A percentile compares a stretch with the other conserved stretches of the same genome.
phyloP scores from a whole-genome alignment of 495 filamentous ascomycete genomes.

The Barbatosphaeria neglecta region DNA sequence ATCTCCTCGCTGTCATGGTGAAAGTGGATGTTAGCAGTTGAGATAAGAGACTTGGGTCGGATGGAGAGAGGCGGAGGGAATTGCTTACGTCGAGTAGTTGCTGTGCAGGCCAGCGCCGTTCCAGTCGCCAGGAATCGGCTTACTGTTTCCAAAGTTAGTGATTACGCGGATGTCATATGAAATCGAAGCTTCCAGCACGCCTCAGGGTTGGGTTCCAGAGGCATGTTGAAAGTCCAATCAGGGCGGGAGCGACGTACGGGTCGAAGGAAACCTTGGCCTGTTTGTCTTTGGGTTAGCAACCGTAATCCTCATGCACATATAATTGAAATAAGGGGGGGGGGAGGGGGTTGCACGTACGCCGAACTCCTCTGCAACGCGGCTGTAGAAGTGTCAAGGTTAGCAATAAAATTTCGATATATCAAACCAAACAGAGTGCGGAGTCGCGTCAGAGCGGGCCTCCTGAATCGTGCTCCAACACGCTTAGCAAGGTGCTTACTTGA shows the following conservation, averaged over 20 bases:
- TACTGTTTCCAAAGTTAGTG: conserved; percentile 21
- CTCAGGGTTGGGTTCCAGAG: too few species aligned
- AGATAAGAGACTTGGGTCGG: not conserved
- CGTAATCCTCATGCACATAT: too few species aligned
- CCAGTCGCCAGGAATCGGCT: conserved; percentile 98
- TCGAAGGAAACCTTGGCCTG: conserved; percentile 81
- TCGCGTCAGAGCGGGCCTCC: too few species aligned
- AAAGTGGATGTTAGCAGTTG: conserved; percentile 45
- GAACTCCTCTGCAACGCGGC: conserved; percentile 95
- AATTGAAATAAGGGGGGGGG: not conserved
- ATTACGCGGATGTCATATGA: too few species aligned
- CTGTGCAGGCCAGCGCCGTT: conserved; percentile 97
- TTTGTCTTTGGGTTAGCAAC: not conserved
- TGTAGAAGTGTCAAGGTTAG: conserved; percentile 32
- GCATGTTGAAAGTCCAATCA: too few species aligned
- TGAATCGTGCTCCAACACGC: too few species aligned
- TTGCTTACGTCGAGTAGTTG: conserved; percentile 22
- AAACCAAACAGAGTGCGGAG: too few species aligned
- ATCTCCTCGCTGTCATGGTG: conserved; percentile 62
- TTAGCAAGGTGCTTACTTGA: not conserved
- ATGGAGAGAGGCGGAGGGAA: not conserved
- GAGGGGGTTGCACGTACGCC: conserved; percentile 27
- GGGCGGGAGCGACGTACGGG: conserved; percentile 26
- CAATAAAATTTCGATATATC: not conserved
- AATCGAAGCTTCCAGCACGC: not conserved